Percentiles rank a stretch among this genome's conserved stretches.
Evolutionary conservation across 1,284 basidiomycete genomes (phyloP).

Genomic region (Rhodotorula sp.): DNA sequence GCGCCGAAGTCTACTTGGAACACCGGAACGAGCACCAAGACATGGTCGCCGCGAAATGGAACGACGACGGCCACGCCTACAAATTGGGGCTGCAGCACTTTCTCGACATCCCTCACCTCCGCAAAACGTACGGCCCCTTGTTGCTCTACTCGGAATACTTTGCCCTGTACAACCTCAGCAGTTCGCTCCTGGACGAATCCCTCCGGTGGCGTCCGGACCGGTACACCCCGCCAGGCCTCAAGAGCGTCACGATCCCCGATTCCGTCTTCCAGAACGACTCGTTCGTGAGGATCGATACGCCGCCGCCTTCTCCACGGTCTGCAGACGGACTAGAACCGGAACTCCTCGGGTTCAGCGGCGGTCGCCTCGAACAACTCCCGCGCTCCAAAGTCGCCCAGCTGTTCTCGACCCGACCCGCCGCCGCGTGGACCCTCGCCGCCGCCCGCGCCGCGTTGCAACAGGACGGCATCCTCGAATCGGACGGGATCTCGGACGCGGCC

Average conservation of each 20-base stretch:
- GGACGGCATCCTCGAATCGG: slow-evolving; percentile 51
- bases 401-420: not conserved
- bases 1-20: slow-evolving; percentile 9
- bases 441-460: slow-evolving; percentile 49
- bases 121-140: slow-evolving; percentile 40
- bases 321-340: not conserved
- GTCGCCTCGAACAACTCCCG: not conserved
- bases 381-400: no score
- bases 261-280: slow-evolving; percentile 13
- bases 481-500: slow-evolving; percentile 48
- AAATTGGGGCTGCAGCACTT: slow-evolving; percentile 45
- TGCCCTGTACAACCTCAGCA: slow-evolving; percentile 11
- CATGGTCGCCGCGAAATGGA: slow-evolving; percentile 11
- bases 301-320: slow-evolving; percentile 31
- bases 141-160: slow-evolving; percentile 26
- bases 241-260: not conserved
- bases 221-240: slow-evolving; percentile 5
- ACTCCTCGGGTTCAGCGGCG: no score
- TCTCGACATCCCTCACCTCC: slow-evolving; percentile 56
- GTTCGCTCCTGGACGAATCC: slow-evolving; percentile 3
- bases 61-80: slow-evolving; percentile 24
- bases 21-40: slow-evolving; percentile 17
- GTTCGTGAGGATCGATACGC: slow-evolving; percentile 42
- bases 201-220: slow-evolving; percentile 6
- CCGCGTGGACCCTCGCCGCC: slow-evolving; percentile 44